These are phyloP conservation scores for Paraconiothyrium sp. DNA, from an alignment of 2,329 filamentous ascomycete genomes.

Conservation along the genomic window DNA sequence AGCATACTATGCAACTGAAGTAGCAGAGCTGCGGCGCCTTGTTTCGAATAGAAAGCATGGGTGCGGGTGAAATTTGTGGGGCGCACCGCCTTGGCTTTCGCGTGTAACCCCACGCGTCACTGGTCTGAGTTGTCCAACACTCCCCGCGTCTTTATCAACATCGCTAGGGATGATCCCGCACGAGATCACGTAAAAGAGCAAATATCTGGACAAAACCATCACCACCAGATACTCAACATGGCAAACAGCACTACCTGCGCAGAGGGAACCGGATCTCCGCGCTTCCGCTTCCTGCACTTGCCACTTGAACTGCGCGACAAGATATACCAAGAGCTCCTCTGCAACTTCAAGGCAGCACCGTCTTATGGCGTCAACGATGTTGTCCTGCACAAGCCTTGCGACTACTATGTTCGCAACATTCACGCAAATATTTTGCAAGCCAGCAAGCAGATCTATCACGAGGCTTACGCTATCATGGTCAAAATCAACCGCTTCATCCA, in stretches of 20 bases:
- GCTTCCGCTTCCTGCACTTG: slow-evolving; percentile 8
- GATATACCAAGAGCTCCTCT: background rate
- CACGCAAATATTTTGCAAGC: background rate
- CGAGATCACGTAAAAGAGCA: background rate
- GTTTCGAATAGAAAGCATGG: background rate
- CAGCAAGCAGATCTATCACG: background rate
- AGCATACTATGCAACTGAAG: too few species aligned
- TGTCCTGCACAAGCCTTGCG: background rate
- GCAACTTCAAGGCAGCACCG: slow-evolving; percentile 1
- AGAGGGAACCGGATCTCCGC: background rate
- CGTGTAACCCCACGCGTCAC: background rate
- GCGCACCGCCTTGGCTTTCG: background rate
- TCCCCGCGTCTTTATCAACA: background rate
- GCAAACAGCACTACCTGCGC: background rate
- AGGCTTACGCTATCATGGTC: slow-evolving; percentile 4
- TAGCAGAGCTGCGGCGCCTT: too few species aligned
- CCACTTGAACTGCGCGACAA: slow-evolving; percentile 2
- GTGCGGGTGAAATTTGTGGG: background rate
- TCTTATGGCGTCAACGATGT: background rate
- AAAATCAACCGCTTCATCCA: slow-evolving; percentile 10
- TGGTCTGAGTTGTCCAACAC: too few species aligned
- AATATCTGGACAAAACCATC: background rate
- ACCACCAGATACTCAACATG: background rate
- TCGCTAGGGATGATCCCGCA: background rate
- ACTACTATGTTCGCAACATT: slow-evolving; percentile 3